These are phyloP conservation scores for Torulaspora microellipsoides DNA, from an alignment of 805 yeast species.

Conservation along the genomic window DNA sequence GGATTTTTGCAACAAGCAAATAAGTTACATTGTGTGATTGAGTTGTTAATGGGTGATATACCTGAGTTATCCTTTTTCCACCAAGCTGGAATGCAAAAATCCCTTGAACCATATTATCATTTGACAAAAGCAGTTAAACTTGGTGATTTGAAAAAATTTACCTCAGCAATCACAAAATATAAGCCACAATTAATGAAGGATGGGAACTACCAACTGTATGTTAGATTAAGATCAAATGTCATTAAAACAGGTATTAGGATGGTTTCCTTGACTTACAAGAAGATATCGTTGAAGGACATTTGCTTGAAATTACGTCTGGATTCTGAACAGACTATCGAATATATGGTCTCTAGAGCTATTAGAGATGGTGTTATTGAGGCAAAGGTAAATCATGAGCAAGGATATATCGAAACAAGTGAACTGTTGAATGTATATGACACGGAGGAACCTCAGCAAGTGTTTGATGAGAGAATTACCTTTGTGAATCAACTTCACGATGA, in stretches of 20 bases:
- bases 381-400: slow-evolving; percentile 80
- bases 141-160: slow-evolving; percentile 83
- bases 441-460: slow-evolving; percentile 75
- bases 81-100: slow-evolving; percentile 52
- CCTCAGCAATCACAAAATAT: slow-evolving; percentile 60
- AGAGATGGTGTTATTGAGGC: slow-evolving; percentile 98
- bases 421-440: slow-evolving; percentile 83
- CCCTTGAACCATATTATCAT: slow-evolving; percentile 75
- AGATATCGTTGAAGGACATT: slow-evolving; percentile 86
- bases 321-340: slow-evolving; percentile 93
- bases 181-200: slow-evolving; percentile 63
- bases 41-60: slow-evolving; percentile 92
- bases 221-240: slow-evolving; percentile 91
- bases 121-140: slow-evolving; percentile 87
- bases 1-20: slow-evolving; percentile 90
- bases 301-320: slow-evolving; percentile 89
- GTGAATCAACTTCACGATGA: slow-evolving; percentile 88
- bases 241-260: slow-evolving; percentile 96
- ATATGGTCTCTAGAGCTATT: slow-evolving; percentile 93
- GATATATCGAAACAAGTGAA: slow-evolving; percentile 88
- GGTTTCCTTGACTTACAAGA: slow-evolving; percentile 84
- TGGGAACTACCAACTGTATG: slow-evolving; percentile 76
- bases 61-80: slow-evolving; percentile 84
- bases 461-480: slow-evolving; percentile 90
- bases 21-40: slow-evolving; percentile 82